Conservation (phyloP, 2,329 filamentous ascomycete genomes). For the Cladophialophora chaetospira region DNA sequence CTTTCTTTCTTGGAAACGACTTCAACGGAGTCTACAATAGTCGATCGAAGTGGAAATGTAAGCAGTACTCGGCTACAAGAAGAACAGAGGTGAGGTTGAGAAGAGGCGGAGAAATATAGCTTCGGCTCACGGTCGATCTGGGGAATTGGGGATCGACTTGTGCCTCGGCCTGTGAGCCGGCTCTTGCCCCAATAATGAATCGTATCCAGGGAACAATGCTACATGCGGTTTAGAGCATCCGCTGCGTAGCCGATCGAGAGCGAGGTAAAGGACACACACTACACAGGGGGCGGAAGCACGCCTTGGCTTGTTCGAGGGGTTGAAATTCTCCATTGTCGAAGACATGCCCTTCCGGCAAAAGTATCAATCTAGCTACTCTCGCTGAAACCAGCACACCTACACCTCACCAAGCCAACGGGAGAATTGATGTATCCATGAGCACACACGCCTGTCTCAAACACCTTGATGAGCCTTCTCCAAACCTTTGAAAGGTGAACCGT, state of each 20-base stretch:
- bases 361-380: constrained; percentile 27
- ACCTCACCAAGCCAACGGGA: constrained; percentile 16
- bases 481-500: constrained; percentile 17
- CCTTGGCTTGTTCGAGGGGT: constrained; percentile 22
- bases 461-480: constrained; percentile 14
- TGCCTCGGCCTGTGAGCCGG: constrained; percentile 6
- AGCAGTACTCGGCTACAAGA: neutral
- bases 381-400: constrained; percentile 3
- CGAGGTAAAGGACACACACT: neutral
- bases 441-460: constrained; percentile 9
- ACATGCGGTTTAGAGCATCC: neutral
- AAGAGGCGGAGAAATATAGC: neutral
- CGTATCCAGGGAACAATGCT: neutral
- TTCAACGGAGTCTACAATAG: neutral
- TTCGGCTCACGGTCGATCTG: constrained; percentile 12
- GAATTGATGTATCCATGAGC: constrained; percentile 25
- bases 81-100: neutral
- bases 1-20: too few relatives aligned
- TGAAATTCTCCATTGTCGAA: constrained; percentile 32
- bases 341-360: constrained; percentile 8
- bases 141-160: constrained; percentile 8
- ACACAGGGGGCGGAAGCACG: neutral
- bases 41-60: neutral
- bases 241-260: neutral
- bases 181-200: neutral